phyloP scores from a whole-genome alignment of 306 rosid species.

The Luffa aegyptiaca region DNA sequence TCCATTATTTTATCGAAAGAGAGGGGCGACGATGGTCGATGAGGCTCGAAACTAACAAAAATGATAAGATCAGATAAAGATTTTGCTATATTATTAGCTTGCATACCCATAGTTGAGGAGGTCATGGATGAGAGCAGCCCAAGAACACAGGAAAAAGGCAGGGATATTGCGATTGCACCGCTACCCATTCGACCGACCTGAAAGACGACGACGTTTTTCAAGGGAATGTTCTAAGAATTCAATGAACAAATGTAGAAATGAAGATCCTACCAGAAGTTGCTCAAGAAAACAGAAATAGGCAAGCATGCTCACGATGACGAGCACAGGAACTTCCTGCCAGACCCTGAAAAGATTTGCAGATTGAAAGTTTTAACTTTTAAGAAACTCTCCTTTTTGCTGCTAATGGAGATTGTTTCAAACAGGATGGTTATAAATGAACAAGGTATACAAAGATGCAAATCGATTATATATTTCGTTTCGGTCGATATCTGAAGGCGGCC shows the following conservation, averaged over 20 bases:
- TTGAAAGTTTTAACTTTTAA: background rate
- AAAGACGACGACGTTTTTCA: slow-evolving; percentile 13
- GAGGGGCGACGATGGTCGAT: background rate
- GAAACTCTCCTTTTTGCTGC: background rate
- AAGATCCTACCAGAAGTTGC: slow-evolving; percentile 66
- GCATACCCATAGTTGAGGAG: slow-evolving; percentile 95
- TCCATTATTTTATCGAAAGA: background rate
- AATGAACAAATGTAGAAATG: slow-evolving; percentile 4
- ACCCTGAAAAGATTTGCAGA: slow-evolving; percentile 36
- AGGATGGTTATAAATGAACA: background rate
- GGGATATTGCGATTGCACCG: slow-evolving; percentile 70
- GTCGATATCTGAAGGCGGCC: background rate
- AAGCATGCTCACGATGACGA: slow-evolving; percentile 91
- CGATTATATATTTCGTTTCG: background rate
- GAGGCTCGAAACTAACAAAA: background rate
- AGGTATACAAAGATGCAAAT: background rate
- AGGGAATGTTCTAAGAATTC: slow-evolving; percentile 6
- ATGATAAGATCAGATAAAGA: background rate
- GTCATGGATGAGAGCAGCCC: slow-evolving; percentile 93
- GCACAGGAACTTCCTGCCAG: slow-evolving; percentile 98
- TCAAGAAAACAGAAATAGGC: slow-evolving; percentile 97
- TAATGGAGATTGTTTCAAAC: background rate
- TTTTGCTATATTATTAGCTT: background rate
- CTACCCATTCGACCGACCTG: slow-evolving; percentile 72
- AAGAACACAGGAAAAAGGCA: slow-evolving; percentile 90